A percentile compares a stretch with the other conserved stretches of the same genome.
Evolutionary conservation across 768 basidiomycete species (phyloP).

Genomic region (Rhizopogon vesiculosus): DNA sequence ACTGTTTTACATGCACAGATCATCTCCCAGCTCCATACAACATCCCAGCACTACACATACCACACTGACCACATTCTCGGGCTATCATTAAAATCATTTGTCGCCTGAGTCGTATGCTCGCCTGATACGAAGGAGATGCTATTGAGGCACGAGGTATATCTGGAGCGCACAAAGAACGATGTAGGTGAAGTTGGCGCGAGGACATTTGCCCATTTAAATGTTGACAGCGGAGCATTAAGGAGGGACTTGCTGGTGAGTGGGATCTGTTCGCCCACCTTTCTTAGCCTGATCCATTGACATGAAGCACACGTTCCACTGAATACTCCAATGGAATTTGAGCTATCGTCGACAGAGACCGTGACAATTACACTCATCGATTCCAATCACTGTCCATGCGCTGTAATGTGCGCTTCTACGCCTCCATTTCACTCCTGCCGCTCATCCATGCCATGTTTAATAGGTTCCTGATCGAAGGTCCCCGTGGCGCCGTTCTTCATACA

Average conservation of each 20-base stretch:
- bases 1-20: slow-evolving; percentile 61
- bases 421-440: background rate
- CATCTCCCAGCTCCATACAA: slow-evolving; percentile 26
- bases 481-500: slow-evolving; percentile 79
- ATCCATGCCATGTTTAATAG: slow-evolving; percentile 33
- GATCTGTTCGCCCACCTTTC: background rate
- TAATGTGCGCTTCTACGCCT: slow-evolving; percentile 56
- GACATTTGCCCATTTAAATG: slow-evolving; percentile 66
- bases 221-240: slow-evolving; percentile 49
- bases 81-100: slow-evolving; percentile 70
- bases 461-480: slow-evolving; percentile 75
- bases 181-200: slow-evolving; percentile 21
- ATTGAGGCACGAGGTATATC: slow-evolving; percentile 66
- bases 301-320: slow-evolving; percentile 60
- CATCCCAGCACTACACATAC: slow-evolving; percentile 60
- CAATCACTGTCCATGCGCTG: slow-evolving; percentile 92
- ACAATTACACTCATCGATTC: slow-evolving; percentile 82
- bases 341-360: slow-evolving; percentile 54
- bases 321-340: slow-evolving; percentile 55
- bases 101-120: slow-evolving; percentile 70
- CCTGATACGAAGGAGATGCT: slow-evolving; percentile 85
- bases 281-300: background rate
- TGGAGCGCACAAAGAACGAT: slow-evolving; percentile 45
- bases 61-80: slow-evolving; percentile 82
- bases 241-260: slow-evolving; percentile 60